Evolutionary conservation across 2,329 filamentous ascomycete species (phyloP), one percentile per base, ranked within the genome.

Genomic region (Fusarium proliferatum): DNA sequence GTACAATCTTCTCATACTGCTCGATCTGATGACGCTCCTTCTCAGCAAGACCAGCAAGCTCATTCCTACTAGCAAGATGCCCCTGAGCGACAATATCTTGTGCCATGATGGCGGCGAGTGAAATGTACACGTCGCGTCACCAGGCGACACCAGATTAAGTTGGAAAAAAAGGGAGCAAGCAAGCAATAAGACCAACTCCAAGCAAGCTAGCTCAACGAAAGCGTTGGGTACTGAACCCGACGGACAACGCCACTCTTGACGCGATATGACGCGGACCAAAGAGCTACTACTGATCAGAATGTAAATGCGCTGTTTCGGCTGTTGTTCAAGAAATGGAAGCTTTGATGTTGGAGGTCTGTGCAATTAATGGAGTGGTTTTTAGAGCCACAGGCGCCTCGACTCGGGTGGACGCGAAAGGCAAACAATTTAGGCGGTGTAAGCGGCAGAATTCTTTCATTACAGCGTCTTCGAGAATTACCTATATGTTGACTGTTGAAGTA

Each of bases 1-100:
- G 89, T 79, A 97, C 82, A 78, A 98, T 93, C 84, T 92, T 94
- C 80, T 92, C 89, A 85, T 94, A 96, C 83, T 95, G 90, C 59
- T 86, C 82, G 56, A 92, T 83, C 79, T 92, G 89, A 78, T 87
- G 85, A 66, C 86, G 80, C 74, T 89, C 87, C 69, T 87, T 85
- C 70, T 86, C 80, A 62, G 84, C 80, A 41, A 78, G 80, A 70
- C 55, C 53, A 51, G 77, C 67, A 76, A 83, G 73, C 33, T 61
- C 60, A 63, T 61, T 46, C 52, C 57, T 70, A 42, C 67, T 73
- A 67, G 52, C 55, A 42, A 73, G 48, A 64, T 69, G 57, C 42
- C 64, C 69, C 49, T 63, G 62, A 57, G 68, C 51, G 58, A 61
- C 68, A 64, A 71, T 72, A 42, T 68, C 77, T 62, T 78, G 76